A percentile compares a stretch with the other conserved stretches of the same genome.
These are phyloP conservation scores for Paragyromitra xinjiangensis DNA, from an alignment of 495 filamentous ascomycete genomes.

Conservation along the genomic window DNA sequence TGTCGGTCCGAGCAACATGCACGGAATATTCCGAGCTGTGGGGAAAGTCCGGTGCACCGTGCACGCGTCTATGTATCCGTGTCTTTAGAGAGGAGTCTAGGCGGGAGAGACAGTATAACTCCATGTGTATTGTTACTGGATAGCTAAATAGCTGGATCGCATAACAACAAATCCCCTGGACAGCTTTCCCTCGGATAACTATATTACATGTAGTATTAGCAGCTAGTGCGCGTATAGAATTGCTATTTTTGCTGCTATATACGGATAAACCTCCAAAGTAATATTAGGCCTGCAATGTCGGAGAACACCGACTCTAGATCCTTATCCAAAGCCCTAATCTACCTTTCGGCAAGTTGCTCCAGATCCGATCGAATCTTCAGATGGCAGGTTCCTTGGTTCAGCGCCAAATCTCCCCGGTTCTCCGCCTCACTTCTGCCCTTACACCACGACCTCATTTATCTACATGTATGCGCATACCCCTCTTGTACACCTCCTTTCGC, in stretches of 20 bases:
- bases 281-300: no score
- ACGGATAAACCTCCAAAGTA: no score
- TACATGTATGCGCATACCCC: neutral
- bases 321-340: neutral
- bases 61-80: neutral
- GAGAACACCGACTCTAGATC: no score
- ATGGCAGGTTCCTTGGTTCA: slow-evolving; percentile 14
- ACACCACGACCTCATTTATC: neutral
- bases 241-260: no score
- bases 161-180: no score
- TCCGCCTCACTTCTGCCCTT: slow-evolving; percentile 3
- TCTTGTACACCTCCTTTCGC: neutral
- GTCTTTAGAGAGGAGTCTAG: neutral
- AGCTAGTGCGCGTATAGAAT: no score
- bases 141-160: no score
- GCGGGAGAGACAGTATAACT: neutral
- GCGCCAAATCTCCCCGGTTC: slow-evolving; percentile 2
- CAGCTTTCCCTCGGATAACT: no score
- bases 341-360: slow-evolving; percentile 3
- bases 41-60: slow-evolving; percentile 8
- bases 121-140: no score
- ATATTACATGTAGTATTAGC: no score
- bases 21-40: slow-evolving; percentile 23
- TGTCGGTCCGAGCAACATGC: slow-evolving; percentile 7
- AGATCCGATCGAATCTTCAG: slow-evolving; percentile 4